Conservation (phyloP, 768 basidiomycete genomes). For the Lyophyllum decastes region DNA sequence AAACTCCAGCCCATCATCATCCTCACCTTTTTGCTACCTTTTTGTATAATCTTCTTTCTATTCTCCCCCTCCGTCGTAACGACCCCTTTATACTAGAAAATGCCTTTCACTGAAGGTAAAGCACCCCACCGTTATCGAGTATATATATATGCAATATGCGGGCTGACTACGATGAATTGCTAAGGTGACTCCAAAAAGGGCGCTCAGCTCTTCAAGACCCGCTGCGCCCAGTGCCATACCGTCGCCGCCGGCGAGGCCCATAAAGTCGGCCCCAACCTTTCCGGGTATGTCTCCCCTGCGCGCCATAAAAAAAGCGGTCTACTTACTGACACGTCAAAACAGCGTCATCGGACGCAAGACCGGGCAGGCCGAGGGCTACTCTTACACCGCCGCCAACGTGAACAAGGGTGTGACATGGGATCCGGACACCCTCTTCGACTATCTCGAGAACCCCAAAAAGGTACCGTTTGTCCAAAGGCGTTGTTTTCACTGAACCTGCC, state of each 20-base stretch:
- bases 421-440: conserved; percentile 90
- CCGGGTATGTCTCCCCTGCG: conserved; percentile 61
- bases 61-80: conserved; percentile 1
- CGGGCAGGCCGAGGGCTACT: conserved; percentile 83
- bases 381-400: conserved; percentile 93
- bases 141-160: not conserved
- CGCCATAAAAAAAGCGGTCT: not conserved
- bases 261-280: conserved; percentile 95
- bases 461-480: conserved; percentile 34
- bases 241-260: conserved; percentile 72
- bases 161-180: not conserved
- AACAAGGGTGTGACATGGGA: conserved; percentile 92
- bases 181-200: conserved; percentile 89
- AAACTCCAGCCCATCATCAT: conserved; percentile 15
- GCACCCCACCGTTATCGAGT: conserved; percentile 45
- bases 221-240: conserved; percentile 94
- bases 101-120: conserved; percentile 45
- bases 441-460: conserved; percentile 97
- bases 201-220: conserved; percentile 94
- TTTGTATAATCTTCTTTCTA: conserved; percentile 17
- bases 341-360: conserved; percentile 86
- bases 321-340: conserved; percentile 5
- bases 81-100: conserved; percentile 18
- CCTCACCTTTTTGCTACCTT: conserved; percentile 4
- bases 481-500: too few relatives aligned